Percentiles rank a stretch among this genome's conserved stretches.
These are phyloP conservation scores for Gracilaria gracilis DNA, from an alignment of 23 red algal species.

Conservation along the genomic window DNA sequence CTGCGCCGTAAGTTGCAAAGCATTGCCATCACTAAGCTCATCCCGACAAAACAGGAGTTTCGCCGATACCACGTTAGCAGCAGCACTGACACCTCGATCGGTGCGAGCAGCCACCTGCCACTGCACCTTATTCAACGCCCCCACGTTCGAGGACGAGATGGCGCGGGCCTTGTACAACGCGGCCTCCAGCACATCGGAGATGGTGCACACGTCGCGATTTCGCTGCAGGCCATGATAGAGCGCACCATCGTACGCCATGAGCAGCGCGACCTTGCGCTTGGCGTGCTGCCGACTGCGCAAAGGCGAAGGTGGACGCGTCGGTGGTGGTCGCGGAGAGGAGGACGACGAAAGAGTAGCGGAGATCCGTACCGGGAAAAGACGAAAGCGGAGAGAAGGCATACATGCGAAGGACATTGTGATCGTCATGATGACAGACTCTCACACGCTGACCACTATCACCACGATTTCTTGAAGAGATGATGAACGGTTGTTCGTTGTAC, in stretches of 20 bases:
- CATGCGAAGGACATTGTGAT: background rate
- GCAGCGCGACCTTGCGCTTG: conserved; percentile 72
- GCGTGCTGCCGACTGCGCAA: conserved; percentile 5
- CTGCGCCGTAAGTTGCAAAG: background rate
- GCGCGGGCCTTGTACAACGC: conserved; percentile 60
- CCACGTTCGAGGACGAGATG: conserved; percentile 55
- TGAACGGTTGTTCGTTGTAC: no score
- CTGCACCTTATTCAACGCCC: conserved; percentile 70
- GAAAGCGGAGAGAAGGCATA: background rate
- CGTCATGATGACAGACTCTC: no score
- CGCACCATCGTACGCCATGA: conserved; percentile 74
- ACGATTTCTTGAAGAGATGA: no score
- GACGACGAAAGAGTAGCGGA: background rate
- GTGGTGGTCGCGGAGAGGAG: background rate
- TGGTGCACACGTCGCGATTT: conserved; percentile 57
- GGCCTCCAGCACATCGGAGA: conserved; percentile 73
- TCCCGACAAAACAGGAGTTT: conserved; percentile 77
- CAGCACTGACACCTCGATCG: conserved; percentile 92
- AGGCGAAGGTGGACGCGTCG: conserved; percentile 26
- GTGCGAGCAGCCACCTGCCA: conserved; percentile 93
- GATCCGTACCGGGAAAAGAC: background rate
- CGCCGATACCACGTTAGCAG: conserved; percentile 77
- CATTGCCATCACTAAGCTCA: conserved; percentile 23
- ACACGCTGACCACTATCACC: no score
- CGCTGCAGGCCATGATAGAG: conserved; percentile 64